Evolutionary conservation across 1,284 basidiomycete species (phyloP).

Genomic region (Naganishia albida): DNA sequence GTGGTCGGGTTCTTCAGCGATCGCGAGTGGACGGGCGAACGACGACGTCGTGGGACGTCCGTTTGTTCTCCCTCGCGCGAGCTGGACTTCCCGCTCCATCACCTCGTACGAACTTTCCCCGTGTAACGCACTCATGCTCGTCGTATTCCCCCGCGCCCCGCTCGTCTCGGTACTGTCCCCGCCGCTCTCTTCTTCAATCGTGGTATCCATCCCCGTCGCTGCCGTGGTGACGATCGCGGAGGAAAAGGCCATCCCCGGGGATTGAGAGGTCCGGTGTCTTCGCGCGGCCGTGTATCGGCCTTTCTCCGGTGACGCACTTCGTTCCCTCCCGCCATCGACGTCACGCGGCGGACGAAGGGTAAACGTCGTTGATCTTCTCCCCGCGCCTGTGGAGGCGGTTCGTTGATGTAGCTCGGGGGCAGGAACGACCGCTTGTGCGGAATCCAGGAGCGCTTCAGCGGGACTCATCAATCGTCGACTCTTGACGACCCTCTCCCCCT

Average conservation of each 20-base stretch:
- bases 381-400: background rate
- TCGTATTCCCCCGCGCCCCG: conserved; percentile 5
- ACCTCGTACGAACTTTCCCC: conserved; percentile 26
- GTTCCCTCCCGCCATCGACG: background rate
- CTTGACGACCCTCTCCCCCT: conserved; percentile 16
- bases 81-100: conserved; percentile 21
- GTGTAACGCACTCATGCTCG: conserved; percentile 18
- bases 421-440: conserved; percentile 9
- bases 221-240: conserved; percentile 12
- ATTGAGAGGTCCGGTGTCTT: conserved; percentile 14
- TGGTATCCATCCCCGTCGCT: conserved; percentile 17
- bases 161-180: conserved; percentile 12
- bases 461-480: conserved; percentile 16
- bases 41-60: background rate
- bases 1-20: background rate
- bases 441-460: conserved; percentile 13
- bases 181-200: conserved; percentile 14
- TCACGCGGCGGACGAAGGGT: conserved; percentile 10
- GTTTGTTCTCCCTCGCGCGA: background rate
- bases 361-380: conserved; percentile 13
- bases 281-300: conserved; percentile 7
- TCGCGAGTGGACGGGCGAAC: background rate
- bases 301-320: conserved; percentile 1
- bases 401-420: conserved; percentile 12
- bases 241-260: conserved; percentile 4